Base-by-base conservation (phyloP, 345 rosid species). In the Corchorus olitorius region DNA sequence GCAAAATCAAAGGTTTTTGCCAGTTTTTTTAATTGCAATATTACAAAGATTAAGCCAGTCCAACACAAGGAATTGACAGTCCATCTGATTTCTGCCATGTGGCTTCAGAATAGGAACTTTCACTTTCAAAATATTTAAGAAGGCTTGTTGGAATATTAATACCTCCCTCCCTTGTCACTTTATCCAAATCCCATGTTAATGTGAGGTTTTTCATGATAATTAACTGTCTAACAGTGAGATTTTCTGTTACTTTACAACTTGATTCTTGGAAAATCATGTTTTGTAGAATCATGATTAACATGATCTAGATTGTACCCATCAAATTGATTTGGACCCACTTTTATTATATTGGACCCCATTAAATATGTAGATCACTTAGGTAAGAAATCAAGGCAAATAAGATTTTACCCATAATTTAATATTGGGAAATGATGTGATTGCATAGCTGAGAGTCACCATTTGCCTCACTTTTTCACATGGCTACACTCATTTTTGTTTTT, bases 1-100 rank as follows among this genome's bases (percentile, higher is more conserved):
- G 90, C 89, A 88, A 92, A 76, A 83, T 78, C 67, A 78, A 79
- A 75, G 53, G 64, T 37, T 39, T 39, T 39, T 54, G 50, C 62
- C 54, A 9, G 35, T 22, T 66, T 74, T 62, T 70, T 70, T 52
- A 73, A 61, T 19, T 50, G 77, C 70, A 69, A 61, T 75, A 65
- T 41, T 74, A 34, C 64, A 19, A 75, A 70, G 88, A 86, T 77
- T 77, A 83, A 77, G 88, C 72, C 87, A 80, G 78, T 79, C 80
- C 72, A 89, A 84, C 93, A 78, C 88, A 62, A 74, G 59, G 78
- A 84, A 88, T 82, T 72, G 94, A 92, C 93, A 82, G 76, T 79
- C 86, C 76, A 92, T 70, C 95, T 70, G 79, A 77, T 81, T 56
- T 50, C 17, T 19, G 27, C 46, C 84, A 76, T 65, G 65, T 80